Evolutionary conservation across 192 early-diverging fungal genomes (phyloP).

Genomic region (Backusella circina): DNA sequence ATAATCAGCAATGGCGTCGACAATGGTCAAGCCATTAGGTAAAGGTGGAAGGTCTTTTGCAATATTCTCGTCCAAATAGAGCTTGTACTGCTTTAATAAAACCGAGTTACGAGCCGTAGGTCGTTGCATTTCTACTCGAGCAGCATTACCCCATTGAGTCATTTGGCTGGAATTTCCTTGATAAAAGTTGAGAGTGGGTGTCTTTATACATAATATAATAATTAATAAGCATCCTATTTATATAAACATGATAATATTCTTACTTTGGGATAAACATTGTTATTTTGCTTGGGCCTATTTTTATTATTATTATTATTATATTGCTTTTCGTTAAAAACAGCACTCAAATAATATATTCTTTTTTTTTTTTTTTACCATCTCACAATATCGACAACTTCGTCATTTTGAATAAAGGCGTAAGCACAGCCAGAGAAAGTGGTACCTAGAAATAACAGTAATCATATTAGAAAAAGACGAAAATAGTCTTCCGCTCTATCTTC

Average conservation of each 20-base stretch:
- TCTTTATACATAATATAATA: slow-evolving; percentile 34
- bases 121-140: slow-evolving; percentile 42
- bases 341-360: not conserved
- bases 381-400: slow-evolving; percentile 47
- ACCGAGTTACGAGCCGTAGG: slow-evolving; percentile 40
- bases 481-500: not conserved
- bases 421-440: slow-evolving; percentile 51
- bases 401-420: slow-evolving; percentile 47
- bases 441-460: slow-evolving; percentile 16
- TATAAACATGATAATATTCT: not conserved
- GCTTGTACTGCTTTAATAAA: slow-evolving; percentile 45
- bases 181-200: slow-evolving; percentile 50
- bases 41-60: slow-evolving; percentile 35
- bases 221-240: not conserved
- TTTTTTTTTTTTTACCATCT: slow-evolving; percentile 32
- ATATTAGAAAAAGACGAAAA: not conserved
- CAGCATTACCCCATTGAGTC: slow-evolving; percentile 47
- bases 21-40: slow-evolving; percentile 41
- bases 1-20: slow-evolving; percentile 49
- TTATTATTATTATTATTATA: not conserved
- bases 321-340: not conserved
- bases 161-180: slow-evolving; percentile 41
- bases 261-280: slow-evolving; percentile 41
- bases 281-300: slow-evolving; percentile 45
- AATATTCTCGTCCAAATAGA: slow-evolving; percentile 46